A percentile compares a stretch with the other conserved stretches of the same genome.
Evolutionary conservation across 148 eudicot genomes (phyloP).

Genomic region (Amaranthus cruentus): DNA sequence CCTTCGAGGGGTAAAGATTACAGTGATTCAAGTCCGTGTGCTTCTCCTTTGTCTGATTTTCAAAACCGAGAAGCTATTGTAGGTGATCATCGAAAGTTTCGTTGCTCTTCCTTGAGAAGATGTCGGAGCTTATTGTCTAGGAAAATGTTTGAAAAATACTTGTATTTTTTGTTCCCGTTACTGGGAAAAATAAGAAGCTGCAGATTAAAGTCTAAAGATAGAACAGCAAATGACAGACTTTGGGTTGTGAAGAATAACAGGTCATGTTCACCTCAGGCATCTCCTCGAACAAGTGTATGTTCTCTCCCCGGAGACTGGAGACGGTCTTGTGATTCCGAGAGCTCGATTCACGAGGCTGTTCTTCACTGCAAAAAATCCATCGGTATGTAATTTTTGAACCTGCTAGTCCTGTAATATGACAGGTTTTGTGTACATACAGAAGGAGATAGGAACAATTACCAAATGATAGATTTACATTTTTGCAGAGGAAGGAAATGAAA

Average conservation of each 20-base stretch:
- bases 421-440: conserved; percentile 25
- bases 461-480: neutral
- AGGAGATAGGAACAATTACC: conserved; percentile 17
- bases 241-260: conserved; percentile 22
- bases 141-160: conserved; percentile 46
- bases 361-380: conserved; percentile 85
- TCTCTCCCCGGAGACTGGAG: conserved; percentile 53
- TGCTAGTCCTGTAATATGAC: neutral
- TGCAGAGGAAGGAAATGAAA: conserved; percentile 19
- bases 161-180: conserved; percentile 44
- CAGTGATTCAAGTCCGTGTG: conserved; percentile 21
- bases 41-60: conserved; percentile 18
- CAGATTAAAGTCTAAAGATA: conserved; percentile 30
- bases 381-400: conserved; percentile 36
- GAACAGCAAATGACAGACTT: conserved; percentile 22
- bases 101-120: conserved; percentile 50
- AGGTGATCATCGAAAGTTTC: conserved; percentile 27
- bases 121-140: conserved; percentile 52
- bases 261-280: conserved; percentile 34
- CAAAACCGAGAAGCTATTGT: conserved; percentile 19
- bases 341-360: conserved; percentile 87
- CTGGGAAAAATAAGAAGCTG: conserved; percentile 42
- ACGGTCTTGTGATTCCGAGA: conserved; percentile 74
- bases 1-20: conserved; percentile 36
- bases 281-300: conserved; percentile 56